Percentiles rank a stretch among this genome's conserved stretches.
Conservation (phyloP, 78 protist species). For the Creolimax fragrantissima region DNA sequence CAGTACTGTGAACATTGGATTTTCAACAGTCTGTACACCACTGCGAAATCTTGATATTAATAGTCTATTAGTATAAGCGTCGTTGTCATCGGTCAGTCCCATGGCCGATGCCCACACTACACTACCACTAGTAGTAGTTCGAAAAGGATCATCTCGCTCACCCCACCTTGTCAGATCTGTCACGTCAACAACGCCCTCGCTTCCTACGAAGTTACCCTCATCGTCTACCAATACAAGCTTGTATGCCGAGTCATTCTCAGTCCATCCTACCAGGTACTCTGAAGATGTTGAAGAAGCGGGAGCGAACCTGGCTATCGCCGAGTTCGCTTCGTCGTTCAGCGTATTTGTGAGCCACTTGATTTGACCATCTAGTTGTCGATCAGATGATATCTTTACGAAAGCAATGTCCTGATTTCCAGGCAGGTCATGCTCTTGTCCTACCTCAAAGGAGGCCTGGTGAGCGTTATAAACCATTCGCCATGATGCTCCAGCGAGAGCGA, state of each 20-base stretch:
- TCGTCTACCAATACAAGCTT: neutral
- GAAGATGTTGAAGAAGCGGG: neutral
- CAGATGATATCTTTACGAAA: neutral
- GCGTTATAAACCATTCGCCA: neutral
- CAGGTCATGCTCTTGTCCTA: neutral
- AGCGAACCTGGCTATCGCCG: neutral
- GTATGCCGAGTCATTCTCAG: neutral
- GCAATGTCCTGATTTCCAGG: neutral
- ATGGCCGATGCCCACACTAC: neutral
- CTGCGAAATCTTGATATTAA: neutral
- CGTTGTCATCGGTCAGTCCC: no score
- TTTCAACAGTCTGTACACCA: neutral
- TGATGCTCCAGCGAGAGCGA: neutral
- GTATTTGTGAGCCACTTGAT: neutral
- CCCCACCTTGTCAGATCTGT: neutral
- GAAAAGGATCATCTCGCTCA: neutral
- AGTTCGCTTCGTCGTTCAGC: neutral
- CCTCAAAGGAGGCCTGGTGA: neutral
- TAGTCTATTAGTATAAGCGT: neutral
- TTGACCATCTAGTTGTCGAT: neutral
- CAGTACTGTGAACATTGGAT: neutral
- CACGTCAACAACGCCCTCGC: neutral
- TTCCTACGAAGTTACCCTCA: neutral
- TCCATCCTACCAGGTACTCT: neutral
- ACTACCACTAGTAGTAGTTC: neutral